Base-by-base conservation (phyloP, 768 basidiomycete genomes). In the Mycena crocata region DNA sequence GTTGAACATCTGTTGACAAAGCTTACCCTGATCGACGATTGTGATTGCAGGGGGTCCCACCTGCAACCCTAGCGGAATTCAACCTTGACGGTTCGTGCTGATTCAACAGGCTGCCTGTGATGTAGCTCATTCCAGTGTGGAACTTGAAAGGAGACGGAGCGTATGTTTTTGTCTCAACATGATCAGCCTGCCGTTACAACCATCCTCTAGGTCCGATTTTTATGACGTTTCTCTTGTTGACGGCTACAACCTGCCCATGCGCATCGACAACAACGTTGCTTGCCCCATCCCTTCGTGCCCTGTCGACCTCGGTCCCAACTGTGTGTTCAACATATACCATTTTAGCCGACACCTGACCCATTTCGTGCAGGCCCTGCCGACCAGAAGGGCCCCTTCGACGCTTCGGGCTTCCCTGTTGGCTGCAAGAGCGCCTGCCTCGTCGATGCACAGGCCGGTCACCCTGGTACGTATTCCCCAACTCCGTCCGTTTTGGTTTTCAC, bases 31-130 rank as follows among this genome's bases (percentile, higher is more conserved):
- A 46, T 2, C n/a, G n/a, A 28, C 12, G 3, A 8, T n/a, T 42
- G 21, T 42, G 5, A 32, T 2, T 21, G 10, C 12, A 61, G 85
- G 86, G 85, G 50, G 80, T 89, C n/a, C 90, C 90, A 34, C 92
- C 92, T 45, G 90, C 87, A 14, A 84, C 86, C 5, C 78, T 92
- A 39, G 91, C 91, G 1, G 90, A 92, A 76, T 83, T 62, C 54
- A 56, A 46, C 24, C 45, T 46, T 17, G 48, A 30, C 30, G 31
- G 19, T 26, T 49, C 17, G 21, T 30, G 9, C 15, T 15, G 35
- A 15, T 37, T 37, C 9, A 9, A 15, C 35, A 37, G 35, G n/a
- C n/a, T n/a, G n/a, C n/a, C n/a, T n/a, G n/a, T n/a, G n/a, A n/a
- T n/a, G n/a, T n/a, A n/a, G n/a, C n/a, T n/a, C n/a, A n/a, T n/a